Percentiles rank a stretch among this genome's conserved stretches.
Conservation (phyloP, 768 basidiomycete genomes). For the Heimioporus sp. region DNA sequence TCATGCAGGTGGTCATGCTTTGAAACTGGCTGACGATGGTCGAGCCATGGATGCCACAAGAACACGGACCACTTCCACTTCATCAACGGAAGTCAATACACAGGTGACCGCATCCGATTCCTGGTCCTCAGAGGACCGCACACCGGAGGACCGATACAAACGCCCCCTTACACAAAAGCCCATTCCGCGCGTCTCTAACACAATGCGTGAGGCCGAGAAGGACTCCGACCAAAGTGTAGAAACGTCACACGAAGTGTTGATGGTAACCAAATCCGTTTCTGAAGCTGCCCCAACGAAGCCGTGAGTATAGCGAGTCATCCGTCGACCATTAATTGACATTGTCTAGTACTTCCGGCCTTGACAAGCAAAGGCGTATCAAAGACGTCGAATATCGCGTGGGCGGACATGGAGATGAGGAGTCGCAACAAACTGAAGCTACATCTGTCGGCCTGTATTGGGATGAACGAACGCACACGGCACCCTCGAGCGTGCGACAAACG, state of each 20-base stretch:
- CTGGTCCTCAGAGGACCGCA: background rate
- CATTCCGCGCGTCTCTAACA: background rate
- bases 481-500: background rate
- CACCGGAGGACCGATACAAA: background rate
- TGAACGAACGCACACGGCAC: background rate
- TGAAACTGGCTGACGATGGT: background rate
- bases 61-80: background rate
- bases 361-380: background rate
- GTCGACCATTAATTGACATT: background rate
- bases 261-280: background rate
- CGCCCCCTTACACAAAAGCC: background rate
- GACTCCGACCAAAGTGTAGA: background rate
- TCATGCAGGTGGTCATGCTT: background rate
- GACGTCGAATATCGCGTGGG: background rate
- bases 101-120: background rate
- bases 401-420: background rate
- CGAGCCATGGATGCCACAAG: background rate
- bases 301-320: conserved; percentile 2
- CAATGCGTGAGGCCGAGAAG: background rate
- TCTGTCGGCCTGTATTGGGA: conserved; percentile 3
- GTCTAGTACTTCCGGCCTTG: conserved; percentile 1
- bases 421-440: background rate
- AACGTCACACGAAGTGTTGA: background rate
- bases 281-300: background rate
- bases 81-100: background rate